These are phyloP conservation scores for Ustilago bromivora DNA, from an alignment of 1,284 basidiomycete genomes.

Conservation along the genomic window DNA sequence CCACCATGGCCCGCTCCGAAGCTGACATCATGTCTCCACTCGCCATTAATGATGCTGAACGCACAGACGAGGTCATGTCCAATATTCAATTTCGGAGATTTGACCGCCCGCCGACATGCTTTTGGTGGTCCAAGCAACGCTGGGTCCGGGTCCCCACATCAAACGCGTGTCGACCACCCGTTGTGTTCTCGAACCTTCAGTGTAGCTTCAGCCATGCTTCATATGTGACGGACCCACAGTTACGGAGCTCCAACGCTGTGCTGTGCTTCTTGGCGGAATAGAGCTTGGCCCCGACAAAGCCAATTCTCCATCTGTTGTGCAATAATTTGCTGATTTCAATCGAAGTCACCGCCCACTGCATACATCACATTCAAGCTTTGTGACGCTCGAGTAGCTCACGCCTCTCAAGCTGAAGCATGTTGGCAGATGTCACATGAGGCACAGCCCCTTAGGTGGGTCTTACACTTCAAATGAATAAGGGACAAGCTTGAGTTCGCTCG, in stretches of 20 bases:
- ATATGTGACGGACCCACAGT: background rate
- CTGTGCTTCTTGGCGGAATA: background rate
- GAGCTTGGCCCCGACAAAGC: no score
- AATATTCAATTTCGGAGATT: background rate
- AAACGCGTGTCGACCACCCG: background rate
- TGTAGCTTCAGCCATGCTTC: background rate
- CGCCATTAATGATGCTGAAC: no score
- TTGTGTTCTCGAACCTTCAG: constrained; percentile 2
- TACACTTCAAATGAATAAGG: no score
- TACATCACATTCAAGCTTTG: no score
- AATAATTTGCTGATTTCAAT: no score
- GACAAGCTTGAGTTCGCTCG: no score
- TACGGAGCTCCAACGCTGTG: background rate
- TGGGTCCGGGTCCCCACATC: background rate
- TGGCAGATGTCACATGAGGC: no score
- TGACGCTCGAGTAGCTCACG: no score
- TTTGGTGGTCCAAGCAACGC: background rate
- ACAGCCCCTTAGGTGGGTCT: no score
- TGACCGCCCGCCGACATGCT: background rate
- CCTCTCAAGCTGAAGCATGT: no score
- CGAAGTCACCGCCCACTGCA: no score
- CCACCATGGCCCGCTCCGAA: background rate
- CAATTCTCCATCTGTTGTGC: no score
- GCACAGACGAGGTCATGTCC: background rate
- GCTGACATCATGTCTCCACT: background rate